Percentiles rank a stretch among this genome's conserved stretches.
Evolutionary conservation across 1,139 yeast genomes (phyloP).

Genomic region (Kodamaea arcana): DNA sequence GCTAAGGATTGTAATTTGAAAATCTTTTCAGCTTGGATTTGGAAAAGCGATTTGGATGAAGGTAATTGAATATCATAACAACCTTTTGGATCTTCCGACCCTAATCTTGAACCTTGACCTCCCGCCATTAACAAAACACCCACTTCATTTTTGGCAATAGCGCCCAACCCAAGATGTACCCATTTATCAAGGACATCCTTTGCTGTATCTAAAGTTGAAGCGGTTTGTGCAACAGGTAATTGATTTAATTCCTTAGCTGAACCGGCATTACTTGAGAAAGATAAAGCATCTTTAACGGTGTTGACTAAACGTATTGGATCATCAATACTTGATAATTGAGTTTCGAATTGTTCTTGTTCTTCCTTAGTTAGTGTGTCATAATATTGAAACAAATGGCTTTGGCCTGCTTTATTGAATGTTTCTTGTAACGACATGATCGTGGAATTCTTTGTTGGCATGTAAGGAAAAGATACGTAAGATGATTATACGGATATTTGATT

Average conservation of each 20-base stretch:
- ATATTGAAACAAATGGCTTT: conserved; percentile 40
- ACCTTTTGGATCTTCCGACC: conserved; percentile 88
- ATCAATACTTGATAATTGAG: conserved; percentile 37
- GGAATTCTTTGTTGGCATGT: not conserved
- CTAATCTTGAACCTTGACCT: conserved; percentile 95
- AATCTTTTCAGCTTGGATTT: conserved; percentile 88
- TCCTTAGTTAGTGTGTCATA: conserved; percentile 30
- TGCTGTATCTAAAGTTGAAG: conserved; percentile 44
- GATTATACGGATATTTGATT: too few species aligned
- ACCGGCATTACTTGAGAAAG: conserved; percentile 34
- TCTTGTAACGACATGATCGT: conserved; percentile 23
- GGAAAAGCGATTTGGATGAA: conserved; percentile 78
- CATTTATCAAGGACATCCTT: conserved; percentile 37
- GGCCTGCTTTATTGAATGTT: conserved; percentile 49
- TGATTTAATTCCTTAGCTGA: conserved; percentile 42
- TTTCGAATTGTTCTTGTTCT: conserved; percentile 28
- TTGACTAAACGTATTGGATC: conserved; percentile 39
- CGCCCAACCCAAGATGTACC: conserved; percentile 58
- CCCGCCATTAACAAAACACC: conserved; percentile 95
- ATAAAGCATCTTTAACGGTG: conserved; percentile 48
- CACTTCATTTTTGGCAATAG: conserved; percentile 68
- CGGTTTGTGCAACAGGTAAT: conserved; percentile 47
- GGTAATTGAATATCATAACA: conserved; percentile 87
- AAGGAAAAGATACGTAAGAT: too few species aligned
- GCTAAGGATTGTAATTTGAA: conserved; percentile 60